Evolutionary conservation across 2,329 filamentous ascomycete species (phyloP), one percentile per base, ranked within the genome.

Genomic region (Acarospora socialis): DNA sequence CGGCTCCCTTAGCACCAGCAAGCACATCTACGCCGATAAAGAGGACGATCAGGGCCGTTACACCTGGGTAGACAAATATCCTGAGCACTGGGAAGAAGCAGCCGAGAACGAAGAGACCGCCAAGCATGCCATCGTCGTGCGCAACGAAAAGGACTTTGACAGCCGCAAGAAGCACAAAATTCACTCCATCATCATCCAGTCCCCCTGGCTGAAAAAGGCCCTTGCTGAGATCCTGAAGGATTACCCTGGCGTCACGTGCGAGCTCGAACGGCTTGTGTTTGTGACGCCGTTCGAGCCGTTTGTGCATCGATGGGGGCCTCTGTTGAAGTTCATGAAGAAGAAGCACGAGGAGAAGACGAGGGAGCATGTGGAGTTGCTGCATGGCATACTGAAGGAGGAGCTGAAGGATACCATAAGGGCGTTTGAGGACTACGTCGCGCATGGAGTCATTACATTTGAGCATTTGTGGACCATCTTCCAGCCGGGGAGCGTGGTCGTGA

Each of bases 121-220:
- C 21, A 70, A 69, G 40, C 77, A 66, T 45, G 73, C 73, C 2
- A 55, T 76, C 29, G 54, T 77, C 17, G 61, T 73, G 1, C 66
- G 71, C 27, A 69, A 77, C 45, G 56, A 62, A 34, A 70, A 66
- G 51, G 63, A 63, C 43, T 63, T 61, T 28, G 66, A 76, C 45
- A 66, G 69, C 18, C 63, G 66, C 34, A 75, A 73, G 48, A 68
- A 67, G 28, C 63, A 77, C 20, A 55, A 67, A 33, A 61, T 76
- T 15, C 62, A 78, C 44, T 73, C 68, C 28, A 66, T 81, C 36
- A 61, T 77, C 27, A 54, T 80, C 4, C 74, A 81, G 49, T 74
- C 67, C 13, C 69, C 72, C 2, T 57, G 64, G 33, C 53, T 81
- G 25, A 75, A 73, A 51, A 55, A 58, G 2, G 60, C 69, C 4